phyloP scores from a whole-genome alignment of 225 moss, liverwort and hornwort species.

The Pleurozium schreberi region DNA sequence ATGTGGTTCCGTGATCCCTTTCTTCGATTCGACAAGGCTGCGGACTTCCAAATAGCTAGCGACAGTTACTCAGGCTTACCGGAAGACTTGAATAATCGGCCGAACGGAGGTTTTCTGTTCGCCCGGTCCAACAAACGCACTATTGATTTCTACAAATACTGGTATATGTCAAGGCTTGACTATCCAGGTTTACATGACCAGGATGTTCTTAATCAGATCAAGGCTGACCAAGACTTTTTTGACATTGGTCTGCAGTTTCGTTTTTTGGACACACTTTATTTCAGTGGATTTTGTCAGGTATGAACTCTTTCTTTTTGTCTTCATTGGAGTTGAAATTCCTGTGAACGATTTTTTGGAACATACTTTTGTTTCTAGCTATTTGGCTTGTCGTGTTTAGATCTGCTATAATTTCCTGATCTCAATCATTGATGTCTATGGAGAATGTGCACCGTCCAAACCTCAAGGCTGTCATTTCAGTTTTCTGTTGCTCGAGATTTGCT shows the following conservation, averaged over 20 bases:
- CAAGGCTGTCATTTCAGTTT: neutral
- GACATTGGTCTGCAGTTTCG: constrained; percentile 56
- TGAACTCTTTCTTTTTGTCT: neutral
- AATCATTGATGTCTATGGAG: neutral
- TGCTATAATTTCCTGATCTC: neutral
- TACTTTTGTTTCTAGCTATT: neutral
- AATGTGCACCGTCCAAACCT: neutral
- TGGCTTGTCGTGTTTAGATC: neutral
- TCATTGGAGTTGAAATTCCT: neutral
- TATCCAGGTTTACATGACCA: constrained; percentile 85
- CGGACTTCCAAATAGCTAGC: constrained; percentile 91
- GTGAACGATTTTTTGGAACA: neutral
- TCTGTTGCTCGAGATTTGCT: neutral
- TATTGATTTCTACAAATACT: constrained; percentile 75
- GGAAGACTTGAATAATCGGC: constrained; percentile 57
- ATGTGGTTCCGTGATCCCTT: constrained; percentile 99
- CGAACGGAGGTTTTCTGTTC: constrained; percentile 91
- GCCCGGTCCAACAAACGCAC: constrained; percentile 82
- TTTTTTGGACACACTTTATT: constrained; percentile 69
- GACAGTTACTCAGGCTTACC: constrained; percentile 73
- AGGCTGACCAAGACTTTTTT: constrained; percentile 46
- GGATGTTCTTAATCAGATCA: constrained; percentile 88
- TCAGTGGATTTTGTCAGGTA: constrained; percentile 92
- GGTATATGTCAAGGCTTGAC: constrained; percentile 57
- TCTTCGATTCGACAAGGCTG: constrained; percentile 46